Base-by-base conservation (phyloP, 2,329 filamentous ascomycete genomes). In the Neonectria ditissima region DNA sequence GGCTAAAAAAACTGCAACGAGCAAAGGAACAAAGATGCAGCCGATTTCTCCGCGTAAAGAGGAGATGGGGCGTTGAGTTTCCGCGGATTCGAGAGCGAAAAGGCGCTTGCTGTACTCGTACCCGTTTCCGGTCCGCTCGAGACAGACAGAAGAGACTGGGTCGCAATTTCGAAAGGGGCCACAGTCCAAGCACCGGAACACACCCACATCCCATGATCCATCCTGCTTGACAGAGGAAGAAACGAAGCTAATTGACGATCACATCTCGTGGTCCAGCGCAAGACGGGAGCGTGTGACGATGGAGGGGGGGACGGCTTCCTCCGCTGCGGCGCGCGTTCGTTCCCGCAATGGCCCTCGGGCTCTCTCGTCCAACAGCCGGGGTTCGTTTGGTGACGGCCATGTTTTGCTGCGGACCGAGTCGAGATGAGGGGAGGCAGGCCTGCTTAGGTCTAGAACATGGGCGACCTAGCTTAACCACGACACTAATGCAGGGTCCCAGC, bases 401-500 rank as follows among this genome's bases (percentile, higher is more conserved):
- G 41, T 18, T 41, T 18, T 41, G 37, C n/a, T 8, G 37, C 8
- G 34, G 34, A 37, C 16, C 14, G 34, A n/a, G 34, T 24, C 41
- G 24, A 18, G 41, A 53, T 28, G 7, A 14, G 24, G 55, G 55
- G n/a, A n/a, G n/a, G n/a, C n/a, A n/a, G n/a, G n/a, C n/a, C n/a
- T n/a, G n/a, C n/a, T n/a, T n/a, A n/a, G n/a, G 24, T 59, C 60
- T 58, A 59, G 60, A 63, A 44, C 60, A 14, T n/a, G 32, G 50
- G 32, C 50, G 55, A 32, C 55, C 44, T 58, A n/a, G n/a, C n/a
- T n/a, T n/a, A 4, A 26, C 24, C 24, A 6, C 6, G 24, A 26
- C 48, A 39, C 60, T 63, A 63, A 63, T 63, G 60, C 60, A 63
- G 52, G 60, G 60, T 58, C 60, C 54, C 54, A 57, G 55, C 60